phyloP scores from a whole-genome alignment of 805 yeast genomes.

The Candida broadrunensis region DNA sequence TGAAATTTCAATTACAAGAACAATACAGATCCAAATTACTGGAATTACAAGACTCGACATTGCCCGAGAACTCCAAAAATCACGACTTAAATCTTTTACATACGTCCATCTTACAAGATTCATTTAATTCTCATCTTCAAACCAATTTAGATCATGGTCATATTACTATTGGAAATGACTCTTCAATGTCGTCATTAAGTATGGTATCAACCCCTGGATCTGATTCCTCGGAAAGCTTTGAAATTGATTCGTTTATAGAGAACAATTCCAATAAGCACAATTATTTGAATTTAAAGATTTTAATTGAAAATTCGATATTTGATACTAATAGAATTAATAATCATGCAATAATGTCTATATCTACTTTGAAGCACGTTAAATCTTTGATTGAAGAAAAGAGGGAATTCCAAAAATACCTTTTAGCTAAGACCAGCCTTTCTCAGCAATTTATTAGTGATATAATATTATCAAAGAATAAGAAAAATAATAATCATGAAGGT shows the following conservation, averaged over 20 bases:
- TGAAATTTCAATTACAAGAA: slow-evolving; percentile 43
- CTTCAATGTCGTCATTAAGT: slow-evolving; percentile 1
- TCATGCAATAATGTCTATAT: slow-evolving; percentile 30
- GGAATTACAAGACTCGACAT: slow-evolving; percentile 10
- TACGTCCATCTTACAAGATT: slow-evolving; percentile 22
- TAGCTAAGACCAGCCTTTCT: slow-evolving; percentile 26
- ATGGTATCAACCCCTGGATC: neutral
- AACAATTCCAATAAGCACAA: slow-evolving; percentile 19
- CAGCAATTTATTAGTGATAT: slow-evolving; percentile 31
- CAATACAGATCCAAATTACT: slow-evolving; percentile 25
- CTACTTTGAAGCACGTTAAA: slow-evolving; percentile 25
- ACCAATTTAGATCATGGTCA: slow-evolving; percentile 24
- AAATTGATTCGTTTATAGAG: slow-evolving; percentile 13
- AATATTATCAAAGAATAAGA: slow-evolving; percentile 6
- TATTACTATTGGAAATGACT: slow-evolving; percentile 15
- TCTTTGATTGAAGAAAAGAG: slow-evolving; percentile 23
- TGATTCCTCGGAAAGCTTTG: neutral
- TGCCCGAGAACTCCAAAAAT: slow-evolving; percentile 2
- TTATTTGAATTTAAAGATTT: slow-evolving; percentile 38
- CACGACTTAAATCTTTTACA: slow-evolving; percentile 13
- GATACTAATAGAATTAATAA: slow-evolving; percentile 34
- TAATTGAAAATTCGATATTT: slow-evolving; percentile 44
- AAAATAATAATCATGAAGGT: neutral
- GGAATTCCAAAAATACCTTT: slow-evolving; percentile 28
- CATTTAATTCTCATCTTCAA: slow-evolving; percentile 36